Evolutionary conservation across 352 stramenopile species (phyloP).

Genomic region (Pythium coloratum): DNA sequence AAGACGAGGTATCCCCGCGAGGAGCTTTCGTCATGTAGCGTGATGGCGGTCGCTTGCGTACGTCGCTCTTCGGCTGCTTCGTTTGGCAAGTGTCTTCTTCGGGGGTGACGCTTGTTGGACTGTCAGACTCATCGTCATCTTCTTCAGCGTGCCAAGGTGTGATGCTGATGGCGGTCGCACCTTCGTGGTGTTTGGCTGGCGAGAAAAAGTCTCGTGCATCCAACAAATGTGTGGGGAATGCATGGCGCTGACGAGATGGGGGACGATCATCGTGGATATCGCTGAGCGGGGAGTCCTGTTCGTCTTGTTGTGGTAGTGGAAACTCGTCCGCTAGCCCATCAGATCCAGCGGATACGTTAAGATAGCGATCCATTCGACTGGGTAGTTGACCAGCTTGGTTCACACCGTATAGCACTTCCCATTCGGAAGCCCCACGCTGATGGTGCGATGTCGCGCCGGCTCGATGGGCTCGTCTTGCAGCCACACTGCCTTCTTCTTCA

Average conservation of each 20-base stretch:
- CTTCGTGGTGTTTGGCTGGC: constrained; percentile 21
- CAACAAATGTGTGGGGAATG: constrained; percentile 77
- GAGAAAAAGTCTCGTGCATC: constrained; percentile 41
- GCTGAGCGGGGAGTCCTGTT: constrained; percentile 2
- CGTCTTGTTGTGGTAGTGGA: not conserved
- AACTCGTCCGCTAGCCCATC: constrained; percentile 3
- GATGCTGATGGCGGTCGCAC: constrained; percentile 12
- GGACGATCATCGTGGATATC: constrained; percentile 39
- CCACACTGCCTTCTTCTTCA: constrained; percentile 7
- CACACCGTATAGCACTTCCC: constrained; percentile 14
- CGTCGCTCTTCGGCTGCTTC: not conserved
- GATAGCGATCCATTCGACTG: constrained; percentile 18
- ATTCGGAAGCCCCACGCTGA: constrained; percentile 9
- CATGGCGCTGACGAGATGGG: constrained; percentile 69
- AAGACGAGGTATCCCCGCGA: constrained; percentile 17
- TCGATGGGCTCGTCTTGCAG: not conserved
- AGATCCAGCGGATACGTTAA: constrained; percentile 18
- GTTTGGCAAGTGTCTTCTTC: not conserved
- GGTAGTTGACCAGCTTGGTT: constrained; percentile 20
- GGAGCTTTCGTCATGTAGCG: constrained; percentile 70
- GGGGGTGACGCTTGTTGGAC: not conserved
- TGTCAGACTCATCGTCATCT: constrained; percentile 16
- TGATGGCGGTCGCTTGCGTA: constrained; percentile 47
- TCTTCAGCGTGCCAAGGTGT: constrained; percentile 29
- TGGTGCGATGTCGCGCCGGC: not conserved